A percentile compares a stretch with the other conserved stretches of the same genome.
Conservation (phyloP, 768 basidiomycete genomes). For the Mycena epipterygia region DNA sequence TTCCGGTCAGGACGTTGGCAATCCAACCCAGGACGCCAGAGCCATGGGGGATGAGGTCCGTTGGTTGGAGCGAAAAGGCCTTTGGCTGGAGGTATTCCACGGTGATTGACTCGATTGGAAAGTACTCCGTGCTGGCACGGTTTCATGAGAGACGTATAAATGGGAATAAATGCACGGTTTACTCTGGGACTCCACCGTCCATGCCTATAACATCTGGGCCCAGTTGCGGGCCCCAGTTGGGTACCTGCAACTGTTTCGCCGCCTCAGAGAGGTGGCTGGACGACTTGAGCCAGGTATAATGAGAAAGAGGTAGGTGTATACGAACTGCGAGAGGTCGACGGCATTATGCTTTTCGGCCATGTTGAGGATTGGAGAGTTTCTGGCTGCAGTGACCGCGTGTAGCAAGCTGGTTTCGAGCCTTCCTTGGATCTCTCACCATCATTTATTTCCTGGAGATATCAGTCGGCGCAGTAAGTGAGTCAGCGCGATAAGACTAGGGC, state of each 20-base stretch:
- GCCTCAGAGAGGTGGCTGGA: constrained; percentile 35
- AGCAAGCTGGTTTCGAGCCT: background rate
- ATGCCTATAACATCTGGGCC: constrained; percentile 17
- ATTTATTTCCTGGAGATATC: background rate
- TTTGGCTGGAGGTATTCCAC: constrained; percentile 30
- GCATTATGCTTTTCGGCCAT: constrained; percentile 34
- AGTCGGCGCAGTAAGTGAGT: too few relatives aligned
- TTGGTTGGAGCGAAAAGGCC: constrained; percentile 29
- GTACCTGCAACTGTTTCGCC: constrained; percentile 15
- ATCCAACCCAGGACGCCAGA: constrained; percentile 34
- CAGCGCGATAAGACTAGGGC: background rate
- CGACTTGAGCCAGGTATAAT: background rate
- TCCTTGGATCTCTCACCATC: background rate
- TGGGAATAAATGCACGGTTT: background rate
- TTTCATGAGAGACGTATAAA: background rate
- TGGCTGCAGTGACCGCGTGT: background rate
- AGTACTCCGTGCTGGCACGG: constrained; percentile 31
- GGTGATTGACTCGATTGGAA: constrained; percentile 35
- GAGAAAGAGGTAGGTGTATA: background rate
- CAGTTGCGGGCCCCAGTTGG: background rate
- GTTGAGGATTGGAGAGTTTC: background rate
- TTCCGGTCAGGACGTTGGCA: constrained; percentile 33
- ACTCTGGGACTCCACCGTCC: constrained; percentile 38
- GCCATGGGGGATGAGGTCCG: constrained; percentile 30
- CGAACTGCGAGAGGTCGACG: constrained; percentile 36